A percentile compares a stretch with the other conserved stretches of the same genome.
These are phyloP conservation scores for Protomyces arabidopsidicola DNA, from an alignment of 1,139 yeast species.

Conservation along the genomic window DNA sequence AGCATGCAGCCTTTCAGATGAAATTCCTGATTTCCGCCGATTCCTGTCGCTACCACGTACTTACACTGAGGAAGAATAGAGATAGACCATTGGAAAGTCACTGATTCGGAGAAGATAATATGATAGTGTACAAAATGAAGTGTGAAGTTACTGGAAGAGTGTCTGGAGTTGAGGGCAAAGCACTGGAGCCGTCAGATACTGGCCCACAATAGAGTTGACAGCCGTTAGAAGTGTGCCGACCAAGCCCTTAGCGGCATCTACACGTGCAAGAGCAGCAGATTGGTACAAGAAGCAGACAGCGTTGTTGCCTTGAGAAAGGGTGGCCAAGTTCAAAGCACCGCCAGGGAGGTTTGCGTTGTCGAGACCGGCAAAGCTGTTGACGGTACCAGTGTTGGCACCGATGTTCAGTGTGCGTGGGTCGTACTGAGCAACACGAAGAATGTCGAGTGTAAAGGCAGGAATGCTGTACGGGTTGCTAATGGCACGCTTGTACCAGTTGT, in stretches of 20 bases:
- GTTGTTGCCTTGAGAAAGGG: conserved; percentile 11
- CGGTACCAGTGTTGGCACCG: conserved; percentile 13
- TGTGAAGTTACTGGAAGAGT: not conserved
- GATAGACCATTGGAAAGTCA: too few relatives aligned
- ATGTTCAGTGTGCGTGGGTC: conserved; percentile 6
- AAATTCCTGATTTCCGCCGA: too few relatives aligned
- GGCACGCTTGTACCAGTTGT: conserved; percentile 24
- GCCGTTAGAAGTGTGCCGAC: not conserved
- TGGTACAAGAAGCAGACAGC: conserved; percentile 9
- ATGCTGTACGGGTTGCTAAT: conserved; percentile 10
- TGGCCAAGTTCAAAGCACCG: conserved; percentile 1
- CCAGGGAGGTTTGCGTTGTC: conserved; percentile 6
- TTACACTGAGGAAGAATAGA: too few relatives aligned
- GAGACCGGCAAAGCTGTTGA: conserved; percentile 18
- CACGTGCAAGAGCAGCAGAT: not conserved
- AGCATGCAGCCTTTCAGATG: too few relatives aligned
- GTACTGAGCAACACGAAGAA: not conserved
- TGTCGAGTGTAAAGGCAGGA: conserved; percentile 4
- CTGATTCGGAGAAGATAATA: too few relatives aligned
- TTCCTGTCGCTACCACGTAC: too few relatives aligned
- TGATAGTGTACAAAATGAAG: too few relatives aligned
- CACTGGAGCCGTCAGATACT: conserved; percentile 1
- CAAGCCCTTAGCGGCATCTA: conserved; percentile 8
- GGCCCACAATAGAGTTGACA: not conserved
- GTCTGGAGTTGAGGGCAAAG: not conserved